Percentiles rank a stretch among this genome's conserved stretches.
These are phyloP conservation scores for Singerocomus rubriflavus DNA, from an alignment of 1,284 basidiomycete species.

Conservation along the genomic window DNA sequence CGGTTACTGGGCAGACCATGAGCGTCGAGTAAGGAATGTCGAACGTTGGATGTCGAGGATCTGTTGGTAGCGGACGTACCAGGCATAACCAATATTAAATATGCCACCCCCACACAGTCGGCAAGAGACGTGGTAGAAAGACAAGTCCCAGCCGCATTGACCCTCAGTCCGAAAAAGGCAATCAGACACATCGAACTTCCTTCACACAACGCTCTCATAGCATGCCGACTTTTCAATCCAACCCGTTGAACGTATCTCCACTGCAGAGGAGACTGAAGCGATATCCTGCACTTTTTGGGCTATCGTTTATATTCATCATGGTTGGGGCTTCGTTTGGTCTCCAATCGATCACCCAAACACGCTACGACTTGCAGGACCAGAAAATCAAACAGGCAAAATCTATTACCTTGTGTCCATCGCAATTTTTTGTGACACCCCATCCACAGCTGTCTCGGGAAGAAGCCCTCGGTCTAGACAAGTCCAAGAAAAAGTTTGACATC, in stretches of 20 bases:
- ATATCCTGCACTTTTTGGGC: constrained; percentile 74
- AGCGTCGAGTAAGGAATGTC: background rate
- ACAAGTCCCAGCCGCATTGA: background rate
- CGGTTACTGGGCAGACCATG: constrained; percentile 49
- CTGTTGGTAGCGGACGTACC: constrained; percentile 15
- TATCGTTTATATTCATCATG: constrained; percentile 85
- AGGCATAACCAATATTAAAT: constrained; percentile 20
- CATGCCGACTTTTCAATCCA: constrained; percentile 64
- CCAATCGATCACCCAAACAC: constrained; percentile 81
- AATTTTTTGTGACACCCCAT: no score
- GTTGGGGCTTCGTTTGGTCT: constrained; percentile 88
- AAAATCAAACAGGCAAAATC: constrained; percentile 68
- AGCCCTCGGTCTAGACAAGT: constrained; percentile 75
- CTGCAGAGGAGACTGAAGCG: constrained; percentile 49
- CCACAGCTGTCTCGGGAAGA: constrained; percentile 76
- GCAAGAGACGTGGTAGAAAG: constrained; percentile 13
- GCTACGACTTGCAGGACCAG: constrained; percentile 86
- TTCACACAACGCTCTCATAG: no score
- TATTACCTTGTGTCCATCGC: background rate
- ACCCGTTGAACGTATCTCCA: constrained; percentile 46
- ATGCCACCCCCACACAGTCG: background rate
- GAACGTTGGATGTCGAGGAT: background rate
- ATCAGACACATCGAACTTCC: background rate
- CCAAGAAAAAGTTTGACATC: constrained; percentile 87
- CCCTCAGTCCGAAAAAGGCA: constrained; percentile 16